Conservation (phyloP, 192 early-diverging fungal species). For the Podila clonocystis region DNA sequence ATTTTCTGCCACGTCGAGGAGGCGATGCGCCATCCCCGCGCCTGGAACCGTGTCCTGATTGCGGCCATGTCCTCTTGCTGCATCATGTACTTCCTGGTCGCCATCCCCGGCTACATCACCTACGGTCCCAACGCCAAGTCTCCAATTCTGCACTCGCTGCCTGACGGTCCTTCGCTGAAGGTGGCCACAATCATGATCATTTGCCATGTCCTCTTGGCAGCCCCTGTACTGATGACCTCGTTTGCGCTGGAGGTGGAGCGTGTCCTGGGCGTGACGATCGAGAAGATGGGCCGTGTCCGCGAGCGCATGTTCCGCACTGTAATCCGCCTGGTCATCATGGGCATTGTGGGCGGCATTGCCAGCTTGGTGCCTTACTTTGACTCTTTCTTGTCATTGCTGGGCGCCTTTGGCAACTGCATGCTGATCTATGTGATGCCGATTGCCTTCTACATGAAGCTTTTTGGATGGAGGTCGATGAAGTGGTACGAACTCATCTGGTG, state of each 20-base stretch:
- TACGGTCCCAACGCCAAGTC: slow-evolving; percentile 65
- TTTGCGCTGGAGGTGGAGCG: slow-evolving; percentile 71
- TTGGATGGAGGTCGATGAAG: slow-evolving; percentile 55
- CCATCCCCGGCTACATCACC: slow-evolving; percentile 69
- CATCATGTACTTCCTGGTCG: slow-evolving; percentile 69
- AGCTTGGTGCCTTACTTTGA: slow-evolving; percentile 67
- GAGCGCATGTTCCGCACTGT: slow-evolving; percentile 56
- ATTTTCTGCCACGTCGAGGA: slow-evolving; percentile 77
- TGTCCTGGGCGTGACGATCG: slow-evolving; percentile 54
- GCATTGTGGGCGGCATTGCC: slow-evolving; percentile 47
- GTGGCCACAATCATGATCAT: slow-evolving; percentile 70
- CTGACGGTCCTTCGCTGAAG: slow-evolving; percentile 56
- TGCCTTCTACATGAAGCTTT: slow-evolving; percentile 57
- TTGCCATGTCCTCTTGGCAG: slow-evolving; percentile 70
- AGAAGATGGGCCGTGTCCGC: slow-evolving; percentile 28
- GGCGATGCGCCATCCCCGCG: slow-evolving; percentile 65
- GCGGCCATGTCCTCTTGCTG: slow-evolving; percentile 62
- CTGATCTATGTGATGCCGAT: slow-evolving; percentile 69
- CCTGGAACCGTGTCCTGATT: slow-evolving; percentile 64
- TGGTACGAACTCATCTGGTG: slow-evolving; percentile 50
- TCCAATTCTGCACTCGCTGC: slow-evolving; percentile 68
- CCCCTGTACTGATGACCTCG: slow-evolving; percentile 71
- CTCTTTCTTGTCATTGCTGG: slow-evolving; percentile 66
- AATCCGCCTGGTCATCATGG: slow-evolving; percentile 56
- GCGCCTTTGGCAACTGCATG: slow-evolving; percentile 63